These are phyloP conservation scores for Russula olivacea DNA, from an alignment of 768 basidiomycete species.

Conservation along the genomic window DNA sequence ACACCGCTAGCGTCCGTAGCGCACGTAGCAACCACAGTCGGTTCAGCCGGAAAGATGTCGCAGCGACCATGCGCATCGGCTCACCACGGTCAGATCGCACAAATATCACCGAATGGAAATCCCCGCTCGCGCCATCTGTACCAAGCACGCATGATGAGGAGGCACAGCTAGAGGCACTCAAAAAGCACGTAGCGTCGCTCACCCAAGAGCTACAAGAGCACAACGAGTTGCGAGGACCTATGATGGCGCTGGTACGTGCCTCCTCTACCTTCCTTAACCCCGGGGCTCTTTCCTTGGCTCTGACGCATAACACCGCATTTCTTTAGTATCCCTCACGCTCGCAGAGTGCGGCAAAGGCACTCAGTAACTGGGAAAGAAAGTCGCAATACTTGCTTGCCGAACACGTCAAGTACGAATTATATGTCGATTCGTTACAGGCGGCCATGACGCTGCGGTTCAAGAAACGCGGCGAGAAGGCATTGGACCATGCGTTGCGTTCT, in stretches of 20 bases:
- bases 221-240: constrained; percentile 76
- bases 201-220: constrained; percentile 78
- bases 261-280: not conserved
- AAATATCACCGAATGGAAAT: constrained; percentile 90
- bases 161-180: constrained; percentile 81
- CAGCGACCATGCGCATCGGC: constrained; percentile 54
- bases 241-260: constrained; percentile 63
- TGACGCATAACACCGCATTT: constrained; percentile 13
- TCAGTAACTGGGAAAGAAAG: constrained; percentile 89
- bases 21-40: constrained; percentile 68
- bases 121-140: constrained; percentile 78
- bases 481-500: constrained; percentile 51
- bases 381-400: constrained; percentile 86
- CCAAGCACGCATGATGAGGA: constrained; percentile 89
- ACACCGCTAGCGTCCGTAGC: constrained; percentile 69
- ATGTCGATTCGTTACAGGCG: constrained; percentile 80
- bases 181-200: constrained; percentile 70
- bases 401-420: constrained; percentile 93
- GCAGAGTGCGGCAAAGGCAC: constrained; percentile 66
- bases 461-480: constrained; percentile 82
- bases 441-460: constrained; percentile 84
- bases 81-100: constrained; percentile 76
- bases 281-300: constrained; percentile 3
- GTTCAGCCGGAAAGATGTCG: constrained; percentile 66
- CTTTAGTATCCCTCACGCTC: constrained; percentile 74